phyloP scores from a whole-genome alignment of 2,329 filamentous ascomycete genomes.

The Alternaria novae-zelandiae region DNA sequence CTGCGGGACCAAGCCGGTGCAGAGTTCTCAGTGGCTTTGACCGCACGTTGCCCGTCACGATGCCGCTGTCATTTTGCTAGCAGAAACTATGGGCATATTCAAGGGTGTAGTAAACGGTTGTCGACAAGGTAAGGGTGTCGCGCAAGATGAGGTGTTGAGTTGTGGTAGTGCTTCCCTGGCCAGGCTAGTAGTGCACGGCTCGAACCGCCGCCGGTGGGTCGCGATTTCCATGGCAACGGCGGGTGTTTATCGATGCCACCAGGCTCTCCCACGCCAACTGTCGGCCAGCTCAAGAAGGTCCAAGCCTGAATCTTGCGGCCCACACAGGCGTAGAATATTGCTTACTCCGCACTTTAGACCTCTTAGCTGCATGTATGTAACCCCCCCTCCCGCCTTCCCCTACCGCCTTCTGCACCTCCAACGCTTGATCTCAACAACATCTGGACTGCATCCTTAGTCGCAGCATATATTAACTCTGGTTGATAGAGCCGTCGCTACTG shows the following conservation, averaged over 20 bases:
- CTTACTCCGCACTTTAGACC: conserved; percentile 35
- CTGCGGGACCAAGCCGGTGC: neutral
- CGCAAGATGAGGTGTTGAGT: conserved; percentile 10
- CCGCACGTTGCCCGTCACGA: conserved; percentile 10
- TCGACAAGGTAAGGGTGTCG: conserved; percentile 14
- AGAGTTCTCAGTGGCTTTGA: neutral
- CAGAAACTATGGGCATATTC: neutral
- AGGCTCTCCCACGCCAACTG: conserved; percentile 7
- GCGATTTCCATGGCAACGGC: conserved; percentile 21
- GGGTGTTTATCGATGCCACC: conserved; percentile 27
- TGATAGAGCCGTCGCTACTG: conserved; percentile 9
- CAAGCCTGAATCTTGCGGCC: conserved; percentile 27
- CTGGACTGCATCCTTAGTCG: conserved; percentile 9
- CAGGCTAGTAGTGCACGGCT: conserved; percentile 19
- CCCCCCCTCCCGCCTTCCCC: conserved; percentile 17
- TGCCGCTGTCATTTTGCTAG: neutral
- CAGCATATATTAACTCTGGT: conserved; percentile 3
- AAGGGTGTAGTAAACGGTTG: neutral
- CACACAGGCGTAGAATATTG: conserved; percentile 32
- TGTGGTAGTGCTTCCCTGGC: conserved; percentile 4
- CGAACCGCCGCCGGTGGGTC: conserved; percentile 14
- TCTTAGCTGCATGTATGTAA: conserved; percentile 36
- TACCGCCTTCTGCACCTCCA: conserved; percentile 24
- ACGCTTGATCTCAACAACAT: conserved; percentile 14
- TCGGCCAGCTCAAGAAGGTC: conserved; percentile 8